Evolutionary conservation across 106 monocot species (phyloP).

Genomic region (Dendrobium catenatum): DNA sequence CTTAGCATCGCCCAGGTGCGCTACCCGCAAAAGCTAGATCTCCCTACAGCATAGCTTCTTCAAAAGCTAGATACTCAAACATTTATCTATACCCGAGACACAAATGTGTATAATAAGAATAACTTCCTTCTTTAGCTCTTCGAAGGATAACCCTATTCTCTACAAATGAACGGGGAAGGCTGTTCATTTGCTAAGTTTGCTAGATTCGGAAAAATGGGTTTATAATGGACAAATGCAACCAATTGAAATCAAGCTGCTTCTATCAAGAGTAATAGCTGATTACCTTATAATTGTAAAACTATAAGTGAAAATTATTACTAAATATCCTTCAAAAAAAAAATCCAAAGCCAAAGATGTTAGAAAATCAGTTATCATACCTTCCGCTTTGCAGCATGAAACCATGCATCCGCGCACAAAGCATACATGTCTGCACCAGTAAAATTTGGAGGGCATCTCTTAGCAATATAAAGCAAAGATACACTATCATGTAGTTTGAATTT

Average conservation of each 20-base stretch:
- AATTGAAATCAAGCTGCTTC: neutral
- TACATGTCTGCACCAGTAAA: slow-evolving; percentile 99
- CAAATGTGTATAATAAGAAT: too few species aligned
- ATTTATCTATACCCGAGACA: too few species aligned
- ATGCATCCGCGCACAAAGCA: slow-evolving; percentile 97
- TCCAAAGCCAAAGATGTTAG: neutral
- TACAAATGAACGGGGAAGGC: too few species aligned
- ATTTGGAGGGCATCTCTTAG: slow-evolving; percentile 77
- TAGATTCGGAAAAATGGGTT: neutral
- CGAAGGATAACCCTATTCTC: too few species aligned
- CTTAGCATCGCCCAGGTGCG: too few species aligned
- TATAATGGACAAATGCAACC: neutral
- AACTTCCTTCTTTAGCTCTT: too few species aligned
- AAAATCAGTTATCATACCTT: slow-evolving; percentile 33
- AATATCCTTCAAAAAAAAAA: neutral
- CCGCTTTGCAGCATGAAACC: slow-evolving; percentile 93
- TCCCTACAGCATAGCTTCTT: too few species aligned
- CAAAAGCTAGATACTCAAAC: too few species aligned
- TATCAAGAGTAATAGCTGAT: neutral
- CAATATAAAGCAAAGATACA: slow-evolving; percentile 73
- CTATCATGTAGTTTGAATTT: slow-evolving; percentile 76
- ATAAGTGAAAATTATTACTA: neutral
- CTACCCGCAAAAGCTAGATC: too few species aligned
- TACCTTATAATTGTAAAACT: neutral
- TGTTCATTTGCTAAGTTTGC: too few species aligned